phyloP scores from a whole-genome alignment of 305 asterid species.

The Fraxinus xanthoxyloides region DNA sequence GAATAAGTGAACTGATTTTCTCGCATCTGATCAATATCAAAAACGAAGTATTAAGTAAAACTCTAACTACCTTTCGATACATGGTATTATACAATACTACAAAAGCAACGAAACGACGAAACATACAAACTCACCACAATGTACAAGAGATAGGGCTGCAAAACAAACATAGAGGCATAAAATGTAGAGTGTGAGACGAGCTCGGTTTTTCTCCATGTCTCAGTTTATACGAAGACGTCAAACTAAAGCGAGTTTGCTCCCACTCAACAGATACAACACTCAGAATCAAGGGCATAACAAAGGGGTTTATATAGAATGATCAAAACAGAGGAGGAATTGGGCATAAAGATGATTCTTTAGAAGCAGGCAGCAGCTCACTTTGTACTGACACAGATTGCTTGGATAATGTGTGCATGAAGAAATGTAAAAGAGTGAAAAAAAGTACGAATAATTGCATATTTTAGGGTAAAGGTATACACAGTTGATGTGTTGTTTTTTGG shows the following conservation, averaged over 20 bases:
- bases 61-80: not conserved
- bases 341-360: slow-evolving; percentile 44
- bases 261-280: not conserved
- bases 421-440: slow-evolving; percentile 37
- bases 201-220: slow-evolving; percentile 39
- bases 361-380: slow-evolving; percentile 25
- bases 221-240: not conserved
- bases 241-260: not conserved
- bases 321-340: not conserved
- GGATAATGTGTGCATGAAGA: slow-evolving; percentile 58
- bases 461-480: not conserved
- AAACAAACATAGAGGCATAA: slow-evolving; percentile 32
- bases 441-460: slow-evolving; percentile 23
- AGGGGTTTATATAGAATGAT: not conserved
- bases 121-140: slow-evolving; percentile 36
- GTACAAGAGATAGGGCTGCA: slow-evolving; percentile 32
- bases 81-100: not conserved
- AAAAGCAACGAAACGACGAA: not conserved
- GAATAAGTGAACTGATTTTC: slow-evolving; percentile 22
- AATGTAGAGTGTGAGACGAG: slow-evolving; percentile 15
- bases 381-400: slow-evolving; percentile 16
- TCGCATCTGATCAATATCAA: slow-evolving; percentile 39
- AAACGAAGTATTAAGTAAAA: not conserved
- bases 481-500: slow-evolving; percentile 16
- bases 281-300: not conserved